Evolutionary conservation across 371 early-diverging fungal genomes (phyloP).

Genomic region (Mycotypha africana): DNA sequence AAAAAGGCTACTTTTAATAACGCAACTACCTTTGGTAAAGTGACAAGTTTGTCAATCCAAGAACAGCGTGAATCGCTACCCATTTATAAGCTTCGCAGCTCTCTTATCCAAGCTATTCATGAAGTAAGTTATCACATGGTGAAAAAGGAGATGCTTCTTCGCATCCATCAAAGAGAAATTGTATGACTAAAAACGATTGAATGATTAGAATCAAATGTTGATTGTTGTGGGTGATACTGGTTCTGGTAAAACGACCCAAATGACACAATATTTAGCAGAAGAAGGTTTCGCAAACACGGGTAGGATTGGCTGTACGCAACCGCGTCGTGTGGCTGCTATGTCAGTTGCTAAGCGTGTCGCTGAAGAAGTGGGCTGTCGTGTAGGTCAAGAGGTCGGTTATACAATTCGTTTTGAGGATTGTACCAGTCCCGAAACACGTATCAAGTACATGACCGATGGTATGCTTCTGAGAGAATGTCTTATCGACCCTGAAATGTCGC

Average conservation of each 20-base stretch:
- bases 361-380: slow-evolving; percentile 93
- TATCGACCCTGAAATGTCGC: slow-evolving; percentile 76
- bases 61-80: slow-evolving; percentile 93
- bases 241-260: slow-evolving; percentile 99
- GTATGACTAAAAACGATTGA: neutral
- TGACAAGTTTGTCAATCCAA: slow-evolving; percentile 83
- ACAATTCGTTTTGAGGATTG: slow-evolving; percentile 98
- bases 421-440: slow-evolving; percentile 87
- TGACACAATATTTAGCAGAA: slow-evolving; percentile 98
- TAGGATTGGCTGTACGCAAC: slow-evolving; percentile 98
- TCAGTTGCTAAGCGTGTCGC: slow-evolving; percentile 99
- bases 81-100: slow-evolving; percentile 75
- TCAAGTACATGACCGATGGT: slow-evolving; percentile 99
- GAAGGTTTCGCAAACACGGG: slow-evolving; percentile 82
- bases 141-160: too few relatives aligned
- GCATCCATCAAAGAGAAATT: too few relatives aligned
- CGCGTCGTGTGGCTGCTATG: slow-evolving; percentile 99
- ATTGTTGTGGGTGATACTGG: slow-evolving; percentile 98
- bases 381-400: slow-evolving; percentile 97
- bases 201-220: slow-evolving; percentile 74
- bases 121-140: slow-evolving; percentile 37
- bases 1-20: slow-evolving; percentile 82
- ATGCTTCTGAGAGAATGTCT: slow-evolving; percentile 97
- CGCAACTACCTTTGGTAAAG: slow-evolving; percentile 87
- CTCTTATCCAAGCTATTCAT: slow-evolving; percentile 76